These are phyloP conservation scores for Neofusicoccum umdonicola DNA, from an alignment of 2,329 filamentous ascomycete genomes.

Conservation along the genomic window DNA sequence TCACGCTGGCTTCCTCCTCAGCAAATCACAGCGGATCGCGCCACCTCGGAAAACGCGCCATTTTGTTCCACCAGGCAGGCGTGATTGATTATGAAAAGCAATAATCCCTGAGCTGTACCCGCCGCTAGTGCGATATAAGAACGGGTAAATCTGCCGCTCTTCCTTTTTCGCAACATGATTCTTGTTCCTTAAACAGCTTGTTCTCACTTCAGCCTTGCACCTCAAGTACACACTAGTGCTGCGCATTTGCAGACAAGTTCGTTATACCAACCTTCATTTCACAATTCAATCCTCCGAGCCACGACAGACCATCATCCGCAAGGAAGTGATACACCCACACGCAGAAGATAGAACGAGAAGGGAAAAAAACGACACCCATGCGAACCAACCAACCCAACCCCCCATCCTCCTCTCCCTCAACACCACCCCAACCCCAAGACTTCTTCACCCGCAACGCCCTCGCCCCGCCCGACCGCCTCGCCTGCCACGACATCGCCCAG, in stretches of 20 bases:
- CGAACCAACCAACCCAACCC: not conserved
- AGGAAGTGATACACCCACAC: not conserved
- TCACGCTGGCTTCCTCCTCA: not conserved
- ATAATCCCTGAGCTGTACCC: not conserved
- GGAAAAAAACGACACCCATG: not conserved
- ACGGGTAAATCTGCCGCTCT: not conserved
- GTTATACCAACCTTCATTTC: no score
- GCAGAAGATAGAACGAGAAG: no score
- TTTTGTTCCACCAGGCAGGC: not conserved
- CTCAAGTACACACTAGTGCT: no score
- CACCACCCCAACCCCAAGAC: not conserved
- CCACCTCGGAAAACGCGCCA: not conserved
- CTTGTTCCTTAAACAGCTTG: no score
- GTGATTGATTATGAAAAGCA: not conserved
- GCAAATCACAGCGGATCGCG: not conserved
- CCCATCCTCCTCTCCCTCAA: not conserved
- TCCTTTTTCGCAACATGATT: no score
- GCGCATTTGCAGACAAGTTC: no score
- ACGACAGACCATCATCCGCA: no score
- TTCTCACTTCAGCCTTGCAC: no score
- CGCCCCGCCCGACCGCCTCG: not conserved
- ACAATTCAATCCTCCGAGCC: no score
- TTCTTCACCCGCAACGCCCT: slow-evolving; percentile 19
- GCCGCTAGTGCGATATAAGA: not conserved
- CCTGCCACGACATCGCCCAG: slow-evolving; percentile 12